Evolutionary conservation across 1,139 yeast genomes (phyloP), one percentile per base, ranked within the genome.

Genomic region (Scheffersomyces parashehatae): DNA sequence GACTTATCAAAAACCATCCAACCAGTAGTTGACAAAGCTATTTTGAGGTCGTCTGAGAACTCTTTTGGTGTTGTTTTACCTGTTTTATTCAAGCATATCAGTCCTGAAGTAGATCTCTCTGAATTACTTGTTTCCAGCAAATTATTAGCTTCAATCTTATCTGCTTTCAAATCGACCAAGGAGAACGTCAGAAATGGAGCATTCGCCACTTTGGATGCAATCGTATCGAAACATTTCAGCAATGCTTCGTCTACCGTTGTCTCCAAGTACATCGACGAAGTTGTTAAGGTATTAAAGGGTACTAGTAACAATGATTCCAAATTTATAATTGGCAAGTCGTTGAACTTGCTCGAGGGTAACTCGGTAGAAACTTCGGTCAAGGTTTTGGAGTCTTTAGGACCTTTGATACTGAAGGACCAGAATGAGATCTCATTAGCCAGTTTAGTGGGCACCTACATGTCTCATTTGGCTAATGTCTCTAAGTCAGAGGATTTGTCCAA

Each of bases 41-140:
- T 86, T 40, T 72, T 93, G 56, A 79, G 97, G 60, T 82, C 96
- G 3, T 87, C 97, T 0, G 98, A 90, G 59, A 66, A 73, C 31
- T 79, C 89, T 0, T 77, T 88, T 50, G 75, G 76, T 6, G 56
- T 69, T 29, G 65, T 84, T 12, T 58, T 81, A 15, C 83, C 85
- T 0, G 65, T 72, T 2, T 58, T 88, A 20, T 68, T 82, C 40
- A 44, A 53, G 3, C 60, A 70, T 29, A 48, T 82, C 12, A 48
- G 69, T 8, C 28, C 47, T 2, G 43, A 50, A 13, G 45, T 55
- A 10, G 57, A 58, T 16, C 42, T 65, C 32, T 51, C 60, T 12
- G 46, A 53, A 12, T 37, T 41, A 29, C 63, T 82, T 20, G 58
- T 65, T 1, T 55, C 65, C 4, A 67, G 83, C 31, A 84, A 85